Percentiles rank a stretch among this genome's conserved stretches.
Evolutionary conservation across 208 protist species (phyloP).

Genomic region (Trypanosoma melophagium): DNA sequence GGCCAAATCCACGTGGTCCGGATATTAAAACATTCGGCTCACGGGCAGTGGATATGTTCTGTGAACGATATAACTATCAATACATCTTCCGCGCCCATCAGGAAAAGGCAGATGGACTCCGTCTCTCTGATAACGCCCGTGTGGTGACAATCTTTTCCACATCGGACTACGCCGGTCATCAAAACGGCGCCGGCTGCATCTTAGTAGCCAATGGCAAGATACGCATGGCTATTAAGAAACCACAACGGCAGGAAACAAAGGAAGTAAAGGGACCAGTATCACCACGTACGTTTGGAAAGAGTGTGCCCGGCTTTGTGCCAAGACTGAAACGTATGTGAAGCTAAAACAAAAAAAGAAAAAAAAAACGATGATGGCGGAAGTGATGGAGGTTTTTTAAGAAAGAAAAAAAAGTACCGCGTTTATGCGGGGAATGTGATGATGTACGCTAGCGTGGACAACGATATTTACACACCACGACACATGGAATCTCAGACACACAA

Average conservation of each 20-base stretch:
- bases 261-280: conserved; percentile 63
- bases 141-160: conserved; percentile 93
- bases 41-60: conserved; percentile 91
- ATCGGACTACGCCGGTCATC: conserved; percentile 89
- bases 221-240: conserved; percentile 91
- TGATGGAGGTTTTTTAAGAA: background rate
- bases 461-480: too few relatives aligned
- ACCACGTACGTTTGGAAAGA: conserved; percentile 68
- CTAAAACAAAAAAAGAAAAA: conserved; percentile 5
- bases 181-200: conserved; percentile 89
- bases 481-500: too few relatives aligned
- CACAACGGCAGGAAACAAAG: conserved; percentile 60
- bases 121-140: conserved; percentile 88
- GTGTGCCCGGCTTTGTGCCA: conserved; percentile 58
- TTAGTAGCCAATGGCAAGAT: conserved; percentile 85
- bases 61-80: conserved; percentile 89
- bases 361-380: background rate
- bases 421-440: too few relatives aligned
- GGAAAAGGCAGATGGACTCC: conserved; percentile 88
- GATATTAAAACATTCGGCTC: conserved; percentile 91
- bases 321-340: conserved; percentile 65
- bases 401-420: too few relatives aligned
- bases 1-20: conserved; percentile 83
- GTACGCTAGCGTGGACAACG: too few relatives aligned
- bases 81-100: conserved; percentile 94